Evolutionary conservation across 192 early-diverging fungal genomes (phyloP).

Genomic region (Cladochytrium replicatum): DNA sequence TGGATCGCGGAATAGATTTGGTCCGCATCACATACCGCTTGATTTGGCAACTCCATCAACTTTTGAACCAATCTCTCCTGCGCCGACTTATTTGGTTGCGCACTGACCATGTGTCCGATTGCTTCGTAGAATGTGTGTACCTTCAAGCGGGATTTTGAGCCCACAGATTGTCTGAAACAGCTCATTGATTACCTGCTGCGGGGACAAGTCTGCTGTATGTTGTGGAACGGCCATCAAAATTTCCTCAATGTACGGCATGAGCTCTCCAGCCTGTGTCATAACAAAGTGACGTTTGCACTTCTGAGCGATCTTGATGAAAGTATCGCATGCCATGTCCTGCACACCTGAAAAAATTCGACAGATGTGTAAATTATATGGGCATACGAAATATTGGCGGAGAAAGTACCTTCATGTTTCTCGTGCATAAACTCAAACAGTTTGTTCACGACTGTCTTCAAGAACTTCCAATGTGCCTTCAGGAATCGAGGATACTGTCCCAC

Average conservation of each 20-base stretch:
- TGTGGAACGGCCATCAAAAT: slow-evolving; percentile 70
- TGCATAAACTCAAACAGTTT: slow-evolving; percentile 99
- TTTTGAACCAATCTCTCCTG: slow-evolving; percentile 77
- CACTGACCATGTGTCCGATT: slow-evolving; percentile 94
- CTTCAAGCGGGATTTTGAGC: slow-evolving; percentile 19
- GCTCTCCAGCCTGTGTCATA: slow-evolving; percentile 80
- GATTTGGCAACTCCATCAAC: slow-evolving; percentile 85
- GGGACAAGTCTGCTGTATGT: slow-evolving; percentile 82
- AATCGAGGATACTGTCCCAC: slow-evolving; percentile 99
- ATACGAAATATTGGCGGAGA: not conserved
- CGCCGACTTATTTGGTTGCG: slow-evolving; percentile 65
- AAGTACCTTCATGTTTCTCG: slow-evolving; percentile 93
- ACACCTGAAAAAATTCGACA: slow-evolving; percentile 50
- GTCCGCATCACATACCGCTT: slow-evolving; percentile 56
- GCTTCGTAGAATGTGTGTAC: slow-evolving; percentile 98
- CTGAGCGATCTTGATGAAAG: slow-evolving; percentile 98
- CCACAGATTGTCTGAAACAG: not conserved
- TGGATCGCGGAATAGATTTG: no score
- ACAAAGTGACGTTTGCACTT: slow-evolving; percentile 97
- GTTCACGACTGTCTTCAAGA: slow-evolving; percentile 99
- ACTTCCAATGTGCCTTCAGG: slow-evolving; percentile 99
- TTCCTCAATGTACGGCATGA: slow-evolving; percentile 90
- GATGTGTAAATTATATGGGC: not conserved
- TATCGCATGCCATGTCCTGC: slow-evolving; percentile 99
- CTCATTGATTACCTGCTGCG: slow-evolving; percentile 61